These are phyloP conservation scores for Knoxdaviesia capensis DNA, from an alignment of 2,329 filamentous ascomycete genomes.

Conservation along the genomic window DNA sequence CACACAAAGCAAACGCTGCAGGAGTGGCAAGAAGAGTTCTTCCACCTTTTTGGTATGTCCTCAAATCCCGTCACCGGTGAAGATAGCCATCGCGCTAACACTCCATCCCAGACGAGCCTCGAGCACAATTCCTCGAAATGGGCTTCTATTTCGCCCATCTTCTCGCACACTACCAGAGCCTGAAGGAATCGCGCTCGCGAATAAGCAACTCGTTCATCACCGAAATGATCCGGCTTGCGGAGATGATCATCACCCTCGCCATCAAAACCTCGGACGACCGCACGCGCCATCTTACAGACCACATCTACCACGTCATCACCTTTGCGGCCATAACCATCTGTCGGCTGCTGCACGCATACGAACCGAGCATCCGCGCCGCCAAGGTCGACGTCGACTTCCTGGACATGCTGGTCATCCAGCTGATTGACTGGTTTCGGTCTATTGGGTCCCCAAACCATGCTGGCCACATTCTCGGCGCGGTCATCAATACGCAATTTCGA, in stretches of 20 bases:
- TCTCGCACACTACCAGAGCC: constrained; percentile 7
- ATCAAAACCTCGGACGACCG: constrained; percentile 11
- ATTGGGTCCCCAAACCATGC: constrained; percentile 10
- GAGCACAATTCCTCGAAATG: constrained; percentile 12
- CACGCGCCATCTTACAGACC: constrained; percentile 11
- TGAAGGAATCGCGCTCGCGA: constrained; percentile 6
- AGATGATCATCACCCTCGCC: constrained; percentile 11
- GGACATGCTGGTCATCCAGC: constrained; percentile 6
- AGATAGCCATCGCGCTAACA: neutral
- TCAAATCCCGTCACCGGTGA: neutral
- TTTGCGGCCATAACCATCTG: constrained; percentile 10
- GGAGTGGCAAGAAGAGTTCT: constrained; percentile 9
- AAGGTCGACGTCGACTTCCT: constrained; percentile 5
- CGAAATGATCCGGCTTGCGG: constrained; percentile 9
- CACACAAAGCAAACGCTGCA: constrained; percentile 5
- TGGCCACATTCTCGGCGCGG: constrained; percentile 9
- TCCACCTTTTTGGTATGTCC: constrained; percentile 7
- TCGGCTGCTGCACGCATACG: constrained; percentile 8
- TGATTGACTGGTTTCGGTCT: constrained; percentile 8
- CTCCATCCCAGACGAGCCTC: constrained; percentile 7
- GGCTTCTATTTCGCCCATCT: constrained; percentile 11
- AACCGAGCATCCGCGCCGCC: constrained; percentile 5
- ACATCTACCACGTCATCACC: constrained; percentile 11
- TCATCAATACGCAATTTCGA: neutral
- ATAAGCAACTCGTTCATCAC: constrained; percentile 5